These are phyloP conservation scores for Stachybotrys chartarum DNA, from an alignment of 2,329 filamentous ascomycete species.

Conservation along the genomic window DNA sequence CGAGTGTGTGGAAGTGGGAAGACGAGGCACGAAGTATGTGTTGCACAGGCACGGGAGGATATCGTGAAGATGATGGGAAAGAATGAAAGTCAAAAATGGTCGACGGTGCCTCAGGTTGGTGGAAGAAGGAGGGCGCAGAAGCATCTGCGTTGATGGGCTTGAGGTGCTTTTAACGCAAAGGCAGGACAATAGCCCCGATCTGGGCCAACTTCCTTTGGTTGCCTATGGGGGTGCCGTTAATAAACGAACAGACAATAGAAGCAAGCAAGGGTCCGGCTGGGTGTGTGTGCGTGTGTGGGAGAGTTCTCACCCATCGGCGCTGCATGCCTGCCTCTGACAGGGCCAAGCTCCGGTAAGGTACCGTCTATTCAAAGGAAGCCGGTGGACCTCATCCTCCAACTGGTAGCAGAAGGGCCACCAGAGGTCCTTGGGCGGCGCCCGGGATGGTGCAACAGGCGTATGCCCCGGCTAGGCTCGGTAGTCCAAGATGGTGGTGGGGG, in stretches of 20 bases:
- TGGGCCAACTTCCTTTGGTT: neutral
- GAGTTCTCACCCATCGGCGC: neutral
- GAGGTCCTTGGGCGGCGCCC: too few relatives aligned
- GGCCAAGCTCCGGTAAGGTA: neutral
- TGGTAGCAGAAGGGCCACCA: slow-evolving; percentile 2
- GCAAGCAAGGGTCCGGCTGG: neutral
- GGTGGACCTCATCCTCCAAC: neutral
- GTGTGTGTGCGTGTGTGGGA: neutral
- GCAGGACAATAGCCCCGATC: neutral
- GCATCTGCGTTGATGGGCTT: neutral
- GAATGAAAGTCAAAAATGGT: neutral
- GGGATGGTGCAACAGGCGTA: too few relatives aligned
- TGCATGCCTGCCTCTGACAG: neutral
- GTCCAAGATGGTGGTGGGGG: too few relatives aligned
- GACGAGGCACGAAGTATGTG: neutral
- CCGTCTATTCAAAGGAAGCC: too few relatives aligned
- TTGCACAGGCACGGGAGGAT: neutral
- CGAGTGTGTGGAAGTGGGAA: too few relatives aligned
- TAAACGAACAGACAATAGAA: neutral
- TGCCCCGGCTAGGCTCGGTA: too few relatives aligned
- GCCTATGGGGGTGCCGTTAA: neutral
- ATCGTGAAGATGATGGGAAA: neutral
- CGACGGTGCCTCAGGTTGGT: neutral
- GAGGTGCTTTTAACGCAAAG: neutral
- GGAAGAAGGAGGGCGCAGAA: neutral